Conservation (phyloP, 805 yeast species). For the Kregervanrija fluxuum region DNA sequence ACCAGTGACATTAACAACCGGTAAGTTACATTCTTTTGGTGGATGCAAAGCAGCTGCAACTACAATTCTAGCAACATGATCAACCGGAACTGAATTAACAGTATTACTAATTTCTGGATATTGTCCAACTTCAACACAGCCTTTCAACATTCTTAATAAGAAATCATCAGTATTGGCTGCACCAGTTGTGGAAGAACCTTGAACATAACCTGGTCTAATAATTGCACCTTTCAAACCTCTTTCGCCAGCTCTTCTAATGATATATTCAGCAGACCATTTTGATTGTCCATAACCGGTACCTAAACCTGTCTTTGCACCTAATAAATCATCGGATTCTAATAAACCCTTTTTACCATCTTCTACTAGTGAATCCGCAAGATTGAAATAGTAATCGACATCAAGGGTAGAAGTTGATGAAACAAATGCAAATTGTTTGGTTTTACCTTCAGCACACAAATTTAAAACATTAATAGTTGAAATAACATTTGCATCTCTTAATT, state of each 20-base stretch:
- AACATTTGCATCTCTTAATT: conserved; percentile 89
- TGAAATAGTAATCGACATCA: conserved; percentile 76
- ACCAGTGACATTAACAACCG: conserved; percentile 94
- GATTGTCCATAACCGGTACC: conserved; percentile 96
- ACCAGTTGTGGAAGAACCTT: conserved; percentile 80
- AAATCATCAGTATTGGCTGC: conserved; percentile 95
- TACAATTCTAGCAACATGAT: conserved; percentile 90
- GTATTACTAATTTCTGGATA: conserved; percentile 82
- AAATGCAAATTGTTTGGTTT: conserved; percentile 79
- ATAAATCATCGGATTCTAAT: conserved; percentile 73
- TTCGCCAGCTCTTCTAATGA: conserved; percentile 81
- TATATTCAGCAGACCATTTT: conserved; percentile 94
- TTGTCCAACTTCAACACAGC: conserved; percentile 80
- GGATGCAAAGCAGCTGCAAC: conserved; percentile 80
- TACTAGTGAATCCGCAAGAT: conserved; percentile 63
- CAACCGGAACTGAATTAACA: conserved; percentile 96
- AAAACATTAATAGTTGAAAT: conserved; percentile 79
- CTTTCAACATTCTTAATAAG: conserved; percentile 89
- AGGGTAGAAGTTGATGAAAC: conserved; percentile 94
- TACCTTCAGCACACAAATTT: conserved; percentile 69
- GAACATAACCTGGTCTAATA: conserved; percentile 92
- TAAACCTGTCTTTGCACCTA: conserved; percentile 75
- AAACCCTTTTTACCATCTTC: conserved; percentile 65
- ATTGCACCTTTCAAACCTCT: conserved; percentile 84
- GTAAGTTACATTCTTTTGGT: conserved; percentile 35